Evolutionary conservation across 2,329 filamentous ascomycete genomes (phyloP).

Genomic region (Xylariales sp.): DNA sequence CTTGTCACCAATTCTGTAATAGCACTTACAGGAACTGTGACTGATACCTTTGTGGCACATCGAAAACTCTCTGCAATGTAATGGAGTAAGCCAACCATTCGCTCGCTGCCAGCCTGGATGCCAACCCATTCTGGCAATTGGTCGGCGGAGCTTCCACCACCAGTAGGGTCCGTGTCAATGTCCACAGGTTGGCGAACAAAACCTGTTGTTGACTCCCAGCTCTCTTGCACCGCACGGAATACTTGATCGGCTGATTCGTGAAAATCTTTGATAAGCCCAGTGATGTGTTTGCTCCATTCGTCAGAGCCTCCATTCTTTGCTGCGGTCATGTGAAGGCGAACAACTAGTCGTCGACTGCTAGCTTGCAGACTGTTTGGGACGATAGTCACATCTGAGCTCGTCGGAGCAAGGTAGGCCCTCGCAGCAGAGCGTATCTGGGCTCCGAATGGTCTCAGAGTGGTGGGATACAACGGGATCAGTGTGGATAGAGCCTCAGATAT

Average conservation of each 20-base stretch:
- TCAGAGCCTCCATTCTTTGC: constrained; percentile 73
- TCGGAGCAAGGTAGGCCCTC: constrained; percentile 59
- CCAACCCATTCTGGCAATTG: constrained; percentile 69
- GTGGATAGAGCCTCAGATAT: constrained; percentile 68
- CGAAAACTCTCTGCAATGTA: constrained; percentile 61
- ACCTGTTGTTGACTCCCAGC: constrained; percentile 67
- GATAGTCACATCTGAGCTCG: constrained; percentile 44
- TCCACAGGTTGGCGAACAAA: constrained; percentile 38
- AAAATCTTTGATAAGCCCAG: constrained; percentile 55
- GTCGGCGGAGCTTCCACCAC: constrained; percentile 40
- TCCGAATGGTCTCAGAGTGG: constrained; percentile 74
- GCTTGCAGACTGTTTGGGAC: constrained; percentile 49
- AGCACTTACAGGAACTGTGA: constrained; percentile 63
- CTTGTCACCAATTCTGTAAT: constrained; percentile 67
- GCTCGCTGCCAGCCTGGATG: constrained; percentile 67
- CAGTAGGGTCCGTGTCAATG: constrained; percentile 40
- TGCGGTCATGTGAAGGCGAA: constrained; percentile 73
- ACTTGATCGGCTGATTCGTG: constrained; percentile 72
- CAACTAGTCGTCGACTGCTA: constrained; percentile 60
- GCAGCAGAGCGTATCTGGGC: constrained; percentile 62
- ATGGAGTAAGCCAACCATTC: constrained; percentile 61
- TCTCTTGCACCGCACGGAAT: constrained; percentile 74
- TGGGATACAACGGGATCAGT: constrained; percentile 75
- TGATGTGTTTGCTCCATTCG: constrained; percentile 71
- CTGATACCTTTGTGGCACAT: constrained; percentile 58